A percentile compares a stretch with the other conserved stretches of the same genome.
Evolutionary conservation across 495 filamentous ascomycete species (phyloP).

Genomic region (Annulohypoxylon maeteangense): DNA sequence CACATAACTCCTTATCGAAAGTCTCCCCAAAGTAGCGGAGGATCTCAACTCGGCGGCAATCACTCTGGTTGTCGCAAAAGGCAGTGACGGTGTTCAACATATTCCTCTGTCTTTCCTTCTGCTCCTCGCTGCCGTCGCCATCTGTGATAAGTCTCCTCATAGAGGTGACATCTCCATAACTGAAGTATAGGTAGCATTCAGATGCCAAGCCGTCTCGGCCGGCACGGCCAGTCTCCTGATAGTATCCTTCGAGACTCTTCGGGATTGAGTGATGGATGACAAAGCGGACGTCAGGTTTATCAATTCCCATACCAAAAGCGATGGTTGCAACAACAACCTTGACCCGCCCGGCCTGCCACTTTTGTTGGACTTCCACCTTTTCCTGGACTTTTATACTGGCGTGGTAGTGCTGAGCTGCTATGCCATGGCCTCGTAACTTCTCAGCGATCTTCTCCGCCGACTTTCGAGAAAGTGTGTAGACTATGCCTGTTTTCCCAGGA

Average conservation of each 20-base stretch:
- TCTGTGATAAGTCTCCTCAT: conserved; percentile 79
- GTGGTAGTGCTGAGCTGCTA: conserved; percentile 87
- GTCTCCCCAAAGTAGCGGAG: conserved; percentile 91
- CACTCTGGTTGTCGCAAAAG: conserved; percentile 86
- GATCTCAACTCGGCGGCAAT: conserved; percentile 88
- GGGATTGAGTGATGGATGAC: conserved; percentile 93
- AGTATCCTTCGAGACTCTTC: conserved; percentile 97
- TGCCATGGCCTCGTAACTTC: conserved; percentile 68
- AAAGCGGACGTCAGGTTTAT: conserved; percentile 94
- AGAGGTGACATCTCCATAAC: conserved; percentile 73
- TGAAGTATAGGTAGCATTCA: conserved; percentile 89
- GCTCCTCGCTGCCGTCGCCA: conserved; percentile 75
- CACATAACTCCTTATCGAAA: conserved; percentile 77
- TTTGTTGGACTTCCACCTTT: conserved; percentile 73
- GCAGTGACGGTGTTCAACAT: conserved; percentile 87
- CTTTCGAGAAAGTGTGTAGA: conserved; percentile 90
- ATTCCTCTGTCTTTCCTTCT: conserved; percentile 81
- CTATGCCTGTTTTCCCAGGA: conserved; percentile 80
- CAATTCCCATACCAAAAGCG: conserved; percentile 99
- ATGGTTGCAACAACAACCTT: conserved; percentile 99
- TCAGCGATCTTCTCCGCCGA: conserved; percentile 82
- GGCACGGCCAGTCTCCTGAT: conserved; percentile 95
- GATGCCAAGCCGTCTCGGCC: conserved; percentile 90
- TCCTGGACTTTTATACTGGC: conserved; percentile 73
- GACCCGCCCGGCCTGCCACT: conserved; percentile 81